Evolutionary conservation across 2,329 filamentous ascomycete species (phyloP).

Genomic region (Sclerotinia trifoliorum): DNA sequence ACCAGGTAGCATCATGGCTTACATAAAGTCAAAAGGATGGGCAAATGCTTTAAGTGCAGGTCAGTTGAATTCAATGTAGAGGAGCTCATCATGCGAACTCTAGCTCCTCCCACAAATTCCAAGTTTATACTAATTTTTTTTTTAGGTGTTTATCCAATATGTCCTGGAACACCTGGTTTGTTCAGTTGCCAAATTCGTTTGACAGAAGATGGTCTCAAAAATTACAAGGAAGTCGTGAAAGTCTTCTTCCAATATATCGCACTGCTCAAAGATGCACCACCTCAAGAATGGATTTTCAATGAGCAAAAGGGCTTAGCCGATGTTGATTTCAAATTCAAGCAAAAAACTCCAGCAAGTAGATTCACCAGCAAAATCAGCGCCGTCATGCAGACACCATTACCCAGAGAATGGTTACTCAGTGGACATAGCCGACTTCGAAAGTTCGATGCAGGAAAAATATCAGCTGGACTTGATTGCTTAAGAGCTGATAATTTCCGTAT

Average conservation of each 20-base stretch:
- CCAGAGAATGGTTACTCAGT: constrained; percentile 84
- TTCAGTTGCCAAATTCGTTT: constrained; percentile 65
- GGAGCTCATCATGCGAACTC: background rate
- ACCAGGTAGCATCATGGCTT: constrained; percentile 69
- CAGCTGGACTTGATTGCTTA: constrained; percentile 69
- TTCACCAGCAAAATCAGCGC: constrained; percentile 84
- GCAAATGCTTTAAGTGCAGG: constrained; percentile 63
- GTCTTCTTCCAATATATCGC: constrained; percentile 79
- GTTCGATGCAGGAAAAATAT: constrained; percentile 77
- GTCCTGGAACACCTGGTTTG: constrained; percentile 61
- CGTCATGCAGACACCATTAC: constrained; percentile 87
- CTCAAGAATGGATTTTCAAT: constrained; percentile 90
- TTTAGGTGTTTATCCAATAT: constrained; percentile 58
- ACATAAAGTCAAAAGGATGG: constrained; percentile 72
- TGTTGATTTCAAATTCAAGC: constrained; percentile 91
- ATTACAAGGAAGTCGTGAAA: constrained; percentile 65
- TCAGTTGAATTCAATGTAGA: constrained; percentile 23
- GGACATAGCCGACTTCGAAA: constrained; percentile 69
- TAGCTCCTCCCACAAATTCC: background rate
- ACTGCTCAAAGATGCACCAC: constrained; percentile 74
- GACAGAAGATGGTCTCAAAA: constrained; percentile 58
- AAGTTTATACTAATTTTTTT: constrained; percentile 4
- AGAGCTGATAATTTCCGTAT: constrained; percentile 88
- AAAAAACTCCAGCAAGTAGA: constrained; percentile 84
- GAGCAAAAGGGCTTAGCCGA: constrained; percentile 89